Conservation (phyloP, 192 early-diverging fungal species). For the Coemansia sp. region DNA sequence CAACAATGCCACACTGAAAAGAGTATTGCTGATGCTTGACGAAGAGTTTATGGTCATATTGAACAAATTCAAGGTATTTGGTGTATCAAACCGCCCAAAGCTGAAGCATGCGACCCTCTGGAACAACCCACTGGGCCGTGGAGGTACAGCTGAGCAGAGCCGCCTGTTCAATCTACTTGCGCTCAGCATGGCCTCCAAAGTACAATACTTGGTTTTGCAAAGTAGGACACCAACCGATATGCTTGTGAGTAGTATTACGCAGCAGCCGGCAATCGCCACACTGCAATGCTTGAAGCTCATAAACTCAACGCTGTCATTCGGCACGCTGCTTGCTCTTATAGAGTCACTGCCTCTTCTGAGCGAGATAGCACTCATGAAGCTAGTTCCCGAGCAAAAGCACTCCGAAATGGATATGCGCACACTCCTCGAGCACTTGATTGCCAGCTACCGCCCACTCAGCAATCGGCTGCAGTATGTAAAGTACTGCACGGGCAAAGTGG, state of each 20-base stretch:
- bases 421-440: background rate
- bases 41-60: background rate
- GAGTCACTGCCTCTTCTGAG: background rate
- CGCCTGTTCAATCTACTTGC: background rate
- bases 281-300: background rate
- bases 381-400: background rate
- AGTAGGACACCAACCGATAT: background rate
- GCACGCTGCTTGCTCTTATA: background rate
- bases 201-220: background rate
- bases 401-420: background rate
- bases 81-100: background rate
- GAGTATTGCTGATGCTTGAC: background rate
- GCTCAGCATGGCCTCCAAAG: background rate
- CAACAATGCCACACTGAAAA: background rate
- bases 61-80: background rate
- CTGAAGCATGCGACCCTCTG: background rate
- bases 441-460: background rate
- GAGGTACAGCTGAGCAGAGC: background rate
- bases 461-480: constrained; percentile 1
- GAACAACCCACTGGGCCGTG: background rate
- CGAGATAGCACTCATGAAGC: background rate
- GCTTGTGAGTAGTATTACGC: background rate
- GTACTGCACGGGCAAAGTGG: background rate
- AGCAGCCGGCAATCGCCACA: background rate
- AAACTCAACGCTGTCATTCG: background rate